A percentile compares a stretch with the other conserved stretches of the same genome.
Conservation (phyloP, 805 yeast genomes). For the Yamadazyma sp. region DNA sequence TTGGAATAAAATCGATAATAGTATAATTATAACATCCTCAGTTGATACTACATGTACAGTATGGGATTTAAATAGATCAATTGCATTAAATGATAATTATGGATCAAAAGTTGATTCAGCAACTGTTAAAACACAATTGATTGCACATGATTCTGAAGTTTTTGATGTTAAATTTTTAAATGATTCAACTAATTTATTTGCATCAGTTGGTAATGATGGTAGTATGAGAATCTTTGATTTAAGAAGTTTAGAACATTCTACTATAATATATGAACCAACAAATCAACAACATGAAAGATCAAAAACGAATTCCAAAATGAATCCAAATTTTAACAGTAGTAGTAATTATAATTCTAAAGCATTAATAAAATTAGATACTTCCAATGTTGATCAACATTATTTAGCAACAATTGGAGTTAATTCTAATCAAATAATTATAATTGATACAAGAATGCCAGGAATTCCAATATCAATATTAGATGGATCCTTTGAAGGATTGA, state of each 20-base stretch:
- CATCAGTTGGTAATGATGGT: slow-evolving; percentile 95
- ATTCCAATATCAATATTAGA: slow-evolving; percentile 67
- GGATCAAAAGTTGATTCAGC: slow-evolving; percentile 31
- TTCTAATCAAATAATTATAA: slow-evolving; percentile 59
- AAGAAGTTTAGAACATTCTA: slow-evolving; percentile 85
- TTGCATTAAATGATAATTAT: slow-evolving; percentile 1
- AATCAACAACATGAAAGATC: too few relatives aligned
- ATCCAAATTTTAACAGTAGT: slow-evolving; percentile 3
- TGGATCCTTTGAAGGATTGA: slow-evolving; percentile 49
- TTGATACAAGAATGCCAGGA: slow-evolving; percentile 89
- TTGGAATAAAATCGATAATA: slow-evolving; percentile 77
- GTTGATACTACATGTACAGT: slow-evolving; percentile 96
- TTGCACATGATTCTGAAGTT: slow-evolving; percentile 95
- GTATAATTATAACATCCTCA: slow-evolving; percentile 73
- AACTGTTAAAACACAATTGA: slow-evolving; percentile 83
- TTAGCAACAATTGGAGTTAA: slow-evolving; percentile 79
- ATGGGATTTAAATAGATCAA: slow-evolving; percentile 68
- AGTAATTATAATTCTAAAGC: slow-evolving; percentile 45
- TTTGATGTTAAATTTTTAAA: slow-evolving; percentile 85
- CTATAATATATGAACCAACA: slow-evolving; percentile 86
- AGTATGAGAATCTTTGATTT: slow-evolving; percentile 90
- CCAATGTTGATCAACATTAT: slow-evolving; percentile 75
- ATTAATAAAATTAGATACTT: slow-evolving; percentile 70
- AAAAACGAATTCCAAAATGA: slow-evolving; percentile 6
- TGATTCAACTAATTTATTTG: slow-evolving; percentile 72